Conservation (phyloP, 2,329 filamentous ascomycete species). For the Diaporthe citriasiana region DNA sequence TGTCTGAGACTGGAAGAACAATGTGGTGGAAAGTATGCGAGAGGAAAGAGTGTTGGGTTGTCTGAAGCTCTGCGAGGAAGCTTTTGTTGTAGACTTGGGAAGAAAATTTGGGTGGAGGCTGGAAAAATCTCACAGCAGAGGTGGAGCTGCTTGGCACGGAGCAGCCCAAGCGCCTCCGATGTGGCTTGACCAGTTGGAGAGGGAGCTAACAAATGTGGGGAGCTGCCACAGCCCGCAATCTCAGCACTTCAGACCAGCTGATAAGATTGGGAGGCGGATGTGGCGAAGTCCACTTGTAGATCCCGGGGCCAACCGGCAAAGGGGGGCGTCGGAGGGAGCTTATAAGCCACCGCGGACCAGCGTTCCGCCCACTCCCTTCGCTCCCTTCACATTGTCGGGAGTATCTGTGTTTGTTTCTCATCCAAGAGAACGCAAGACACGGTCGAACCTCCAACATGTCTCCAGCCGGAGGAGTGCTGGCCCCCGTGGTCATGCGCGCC, state of each 20-base stretch:
- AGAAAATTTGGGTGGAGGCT: slow-evolving; percentile 36
- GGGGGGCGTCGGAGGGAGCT: slow-evolving; percentile 34
- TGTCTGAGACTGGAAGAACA: slow-evolving; percentile 41
- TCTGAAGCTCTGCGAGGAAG: slow-evolving; percentile 21
- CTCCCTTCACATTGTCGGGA: neutral
- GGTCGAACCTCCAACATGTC: slow-evolving; percentile 60
- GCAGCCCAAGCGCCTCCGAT: slow-evolving; percentile 7
- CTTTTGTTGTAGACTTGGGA: slow-evolving; percentile 26
- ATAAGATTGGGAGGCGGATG: slow-evolving; percentile 14
- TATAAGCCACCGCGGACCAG: slow-evolving; percentile 30
- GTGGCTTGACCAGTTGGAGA: slow-evolving; percentile 16
- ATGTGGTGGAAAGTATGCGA: slow-evolving; percentile 31
- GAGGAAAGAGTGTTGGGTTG: slow-evolving; percentile 4
- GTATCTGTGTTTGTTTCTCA: slow-evolving; percentile 34
- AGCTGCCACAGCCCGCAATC: slow-evolving; percentile 16
- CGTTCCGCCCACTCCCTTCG: slow-evolving; percentile 5
- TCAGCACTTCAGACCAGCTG: slow-evolving; percentile 18
- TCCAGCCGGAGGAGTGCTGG: slow-evolving; percentile 70
- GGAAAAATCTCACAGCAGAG: slow-evolving; percentile 39
- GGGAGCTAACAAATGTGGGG: slow-evolving; percentile 17
- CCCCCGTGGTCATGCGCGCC: slow-evolving; percentile 67
- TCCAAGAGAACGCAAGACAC: slow-evolving; percentile 43
- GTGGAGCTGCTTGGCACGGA: neutral
- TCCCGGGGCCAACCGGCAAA: slow-evolving; percentile 12
- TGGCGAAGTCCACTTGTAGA: slow-evolving; percentile 32